Conservation (phyloP, 1,284 basidiomycete genomes). For the Ustilago sp. region DNA sequence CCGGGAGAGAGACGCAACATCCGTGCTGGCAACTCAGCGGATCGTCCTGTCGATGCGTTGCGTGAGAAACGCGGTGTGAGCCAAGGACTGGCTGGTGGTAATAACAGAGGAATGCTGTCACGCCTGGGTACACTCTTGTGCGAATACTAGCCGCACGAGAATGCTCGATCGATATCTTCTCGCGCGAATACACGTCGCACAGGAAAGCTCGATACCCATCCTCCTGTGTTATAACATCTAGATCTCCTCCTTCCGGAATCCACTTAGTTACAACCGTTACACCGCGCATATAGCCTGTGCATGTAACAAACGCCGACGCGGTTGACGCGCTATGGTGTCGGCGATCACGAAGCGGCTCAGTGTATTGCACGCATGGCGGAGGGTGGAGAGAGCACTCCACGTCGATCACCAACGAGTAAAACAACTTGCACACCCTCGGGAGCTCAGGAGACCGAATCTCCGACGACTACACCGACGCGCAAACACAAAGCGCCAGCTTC, state of each 20-base stretch:
- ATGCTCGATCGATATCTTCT: too few relatives aligned
- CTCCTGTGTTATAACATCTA: too few relatives aligned
- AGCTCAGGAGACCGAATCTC: conserved; percentile 7
- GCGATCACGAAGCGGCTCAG: conserved; percentile 28
- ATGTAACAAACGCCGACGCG: neutral
- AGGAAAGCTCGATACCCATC: too few relatives aligned
- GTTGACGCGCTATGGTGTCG: conserved; percentile 30
- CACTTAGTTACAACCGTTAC: too few relatives aligned
- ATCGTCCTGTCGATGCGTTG: conserved; percentile 57
- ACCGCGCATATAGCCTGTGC: too few relatives aligned
- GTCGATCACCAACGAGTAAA: conserved; percentile 34
- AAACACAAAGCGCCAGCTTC: conserved; percentile 32
- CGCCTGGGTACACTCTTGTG: too few relatives aligned
- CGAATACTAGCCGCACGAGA: too few relatives aligned
- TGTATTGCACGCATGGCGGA: conserved; percentile 34
- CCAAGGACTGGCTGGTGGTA: conserved; percentile 50
- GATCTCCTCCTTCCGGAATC: too few relatives aligned
- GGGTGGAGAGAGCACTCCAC: conserved; percentile 10
- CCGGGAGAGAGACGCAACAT: conserved; percentile 55
- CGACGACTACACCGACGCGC: conserved; percentile 24
- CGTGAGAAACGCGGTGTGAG: conserved; percentile 47
- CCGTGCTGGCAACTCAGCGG: conserved; percentile 59
- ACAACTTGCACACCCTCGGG: conserved; percentile 4
- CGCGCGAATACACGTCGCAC: too few relatives aligned
- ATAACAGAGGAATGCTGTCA: conserved; percentile 8